Evolutionary conservation across 176 grass and related monocot genomes (phyloP).

Genomic region (Zea mays): Zm-B73-REFERENCE-NAM-5.0 NC_050096.1:170847001-170847500

Average conservation of each 20-base stretch:
- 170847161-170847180: conserved; percentile 78
- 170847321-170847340: conserved; percentile 80
- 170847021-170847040: conserved; percentile 85
- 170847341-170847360: conserved; percentile 83
- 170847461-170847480: conserved; percentile 86
- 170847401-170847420: conserved; percentile 71
- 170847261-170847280: conserved; percentile 70
- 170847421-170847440: conserved; percentile 82
- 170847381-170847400: conserved; percentile 74
- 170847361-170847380: conserved; percentile 67
- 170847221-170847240: conserved; percentile 69
- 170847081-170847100: conserved; percentile 65
- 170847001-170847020: conserved; percentile 72
- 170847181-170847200: conserved; percentile 84
- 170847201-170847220: conserved; percentile 53
- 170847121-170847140: conserved; percentile 48
- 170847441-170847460: conserved; percentile 96
- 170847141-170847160: conserved; percentile 66
- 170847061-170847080: conserved; percentile 59
- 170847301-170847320: conserved; percentile 80
- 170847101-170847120: conserved; percentile 59
- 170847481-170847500: conserved; percentile 37
- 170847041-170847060: conserved; percentile 53
- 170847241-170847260: conserved; percentile 84
- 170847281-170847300: conserved; percentile 4